phyloP scores from a whole-genome alignment of 371 early-diverging fungal species.

The Actinomortierella wolfii region DNA sequence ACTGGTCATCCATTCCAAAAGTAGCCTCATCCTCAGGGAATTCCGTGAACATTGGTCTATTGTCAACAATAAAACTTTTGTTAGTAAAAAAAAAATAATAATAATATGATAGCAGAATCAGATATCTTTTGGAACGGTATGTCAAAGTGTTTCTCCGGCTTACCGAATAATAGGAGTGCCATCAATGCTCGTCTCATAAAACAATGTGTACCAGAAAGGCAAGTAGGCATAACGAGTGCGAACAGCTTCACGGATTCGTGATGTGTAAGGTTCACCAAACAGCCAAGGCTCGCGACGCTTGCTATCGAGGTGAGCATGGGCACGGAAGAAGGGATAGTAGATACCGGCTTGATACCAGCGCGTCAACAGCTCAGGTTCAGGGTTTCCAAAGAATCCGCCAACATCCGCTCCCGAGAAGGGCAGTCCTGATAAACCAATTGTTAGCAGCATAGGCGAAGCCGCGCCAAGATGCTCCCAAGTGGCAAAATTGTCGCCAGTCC shows the following conservation, averaged over 20 bases:
- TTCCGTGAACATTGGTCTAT: slow-evolving; percentile 80
- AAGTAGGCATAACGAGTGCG: slow-evolving; percentile 77
- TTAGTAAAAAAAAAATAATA: background rate
- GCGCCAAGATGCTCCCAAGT: slow-evolving; percentile 80
- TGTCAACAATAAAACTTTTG: background rate
- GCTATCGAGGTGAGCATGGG: slow-evolving; percentile 92
- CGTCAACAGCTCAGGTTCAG: slow-evolving; percentile 74
- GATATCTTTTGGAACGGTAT: background rate
- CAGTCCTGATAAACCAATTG: slow-evolving; percentile 76
- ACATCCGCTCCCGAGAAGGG: slow-evolving; percentile 89
- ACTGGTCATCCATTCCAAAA: slow-evolving; percentile 82
- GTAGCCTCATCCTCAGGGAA: slow-evolving; percentile 77
- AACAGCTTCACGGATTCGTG: slow-evolving; percentile 72
- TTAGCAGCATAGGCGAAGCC: slow-evolving; percentile 82
- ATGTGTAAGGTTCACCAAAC: slow-evolving; percentile 79
- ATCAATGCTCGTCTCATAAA: slow-evolving; percentile 65
- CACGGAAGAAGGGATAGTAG: slow-evolving; percentile 93
- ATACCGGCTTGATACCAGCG: slow-evolving; percentile 94
- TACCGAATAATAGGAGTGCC: slow-evolving; percentile 80
- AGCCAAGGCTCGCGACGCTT: slow-evolving; percentile 97
- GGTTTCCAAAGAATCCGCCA: slow-evolving; percentile 93
- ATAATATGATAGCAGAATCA: background rate
- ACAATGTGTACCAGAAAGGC: slow-evolving; percentile 85
- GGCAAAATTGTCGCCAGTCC: slow-evolving; percentile 93
- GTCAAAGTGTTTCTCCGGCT: background rate